Percentiles rank a stretch among this genome's conserved stretches.
phyloP scores from a whole-genome alignment of 306 rosid species.

The Adenanthera pavonina region DNA sequence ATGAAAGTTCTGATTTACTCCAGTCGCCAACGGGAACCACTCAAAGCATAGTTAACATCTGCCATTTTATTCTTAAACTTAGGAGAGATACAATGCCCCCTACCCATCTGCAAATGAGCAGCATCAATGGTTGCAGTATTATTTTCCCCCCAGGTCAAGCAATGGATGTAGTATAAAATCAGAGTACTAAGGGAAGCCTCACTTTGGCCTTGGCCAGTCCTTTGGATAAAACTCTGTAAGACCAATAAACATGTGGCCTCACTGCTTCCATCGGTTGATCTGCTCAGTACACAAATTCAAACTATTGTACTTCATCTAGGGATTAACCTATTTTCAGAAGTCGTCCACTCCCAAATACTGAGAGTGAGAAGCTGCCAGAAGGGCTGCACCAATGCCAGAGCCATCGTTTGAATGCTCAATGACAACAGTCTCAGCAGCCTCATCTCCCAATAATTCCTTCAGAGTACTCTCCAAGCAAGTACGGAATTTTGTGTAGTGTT shows the following conservation, averaged over 20 bases:
- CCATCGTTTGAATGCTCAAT: conserved; percentile 85
- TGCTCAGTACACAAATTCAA: conserved; percentile 43
- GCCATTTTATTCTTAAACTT: conserved; percentile 52
- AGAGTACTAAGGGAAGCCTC: conserved; percentile 10
- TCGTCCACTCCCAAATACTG: conserved; percentile 77
- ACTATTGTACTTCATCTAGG: conserved; percentile 36
- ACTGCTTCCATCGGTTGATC: conserved; percentile 45
- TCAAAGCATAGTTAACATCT: conserved; percentile 49
- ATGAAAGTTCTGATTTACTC: conserved; percentile 45
- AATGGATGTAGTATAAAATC: conserved; percentile 37
- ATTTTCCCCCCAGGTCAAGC: background rate
- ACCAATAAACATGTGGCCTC: conserved; percentile 47
- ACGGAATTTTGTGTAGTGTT: conserved; percentile 84
- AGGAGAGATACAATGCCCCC: conserved; percentile 46
- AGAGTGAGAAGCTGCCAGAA: conserved; percentile 91
- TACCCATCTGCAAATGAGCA: conserved; percentile 30
- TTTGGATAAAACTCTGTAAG: conserved; percentile 37
- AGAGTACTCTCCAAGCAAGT: conserved; percentile 73
- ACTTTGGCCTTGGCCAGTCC: conserved; percentile 28
- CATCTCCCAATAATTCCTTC: conserved; percentile 78
- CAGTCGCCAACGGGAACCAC: conserved; percentile 38
- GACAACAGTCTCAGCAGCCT: conserved; percentile 62
- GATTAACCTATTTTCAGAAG: conserved; percentile 45
- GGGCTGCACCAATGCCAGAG: conserved; percentile 97
- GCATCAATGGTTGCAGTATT: conserved; percentile 36